A percentile compares a stretch with the other conserved stretches of the same genome.
Conservation (phyloP, 2,329 filamentous ascomycete species). For the Epichloe coenophiala region DNA sequence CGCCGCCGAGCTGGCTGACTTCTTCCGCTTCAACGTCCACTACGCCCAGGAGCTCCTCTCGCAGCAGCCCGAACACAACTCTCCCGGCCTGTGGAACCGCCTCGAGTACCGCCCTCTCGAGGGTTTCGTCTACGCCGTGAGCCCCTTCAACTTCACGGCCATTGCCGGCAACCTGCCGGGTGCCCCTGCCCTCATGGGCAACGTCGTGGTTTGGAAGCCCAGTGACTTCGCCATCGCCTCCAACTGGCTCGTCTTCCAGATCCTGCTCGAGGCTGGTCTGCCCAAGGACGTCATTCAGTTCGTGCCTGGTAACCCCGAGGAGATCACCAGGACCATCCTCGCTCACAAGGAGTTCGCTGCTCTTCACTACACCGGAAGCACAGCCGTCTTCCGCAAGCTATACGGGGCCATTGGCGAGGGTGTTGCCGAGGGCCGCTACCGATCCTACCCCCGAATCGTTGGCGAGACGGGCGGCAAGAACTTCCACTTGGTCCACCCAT, state of each 20-base stretch:
- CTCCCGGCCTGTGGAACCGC: slow-evolving; percentile 79
- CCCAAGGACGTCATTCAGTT: slow-evolving; percentile 88
- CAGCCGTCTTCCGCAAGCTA: slow-evolving; percentile 75
- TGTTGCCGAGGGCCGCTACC: slow-evolving; percentile 69
- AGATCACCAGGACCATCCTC: slow-evolving; percentile 67
- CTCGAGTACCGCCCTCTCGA: slow-evolving; percentile 82
- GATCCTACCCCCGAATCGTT: slow-evolving; percentile 75
- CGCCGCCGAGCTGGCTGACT: slow-evolving; percentile 84
- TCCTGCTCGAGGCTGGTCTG: slow-evolving; percentile 80
- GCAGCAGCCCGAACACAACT: slow-evolving; percentile 74
- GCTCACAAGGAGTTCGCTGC: slow-evolving; percentile 70
- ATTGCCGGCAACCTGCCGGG: slow-evolving; percentile 79
- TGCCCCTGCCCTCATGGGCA: slow-evolving; percentile 77
- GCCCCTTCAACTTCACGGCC: slow-evolving; percentile 94
- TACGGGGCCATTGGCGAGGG: slow-evolving; percentile 77
- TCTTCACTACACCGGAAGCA: slow-evolving; percentile 93
- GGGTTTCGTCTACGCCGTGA: slow-evolving; percentile 89
- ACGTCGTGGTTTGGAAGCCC: slow-evolving; percentile 96
- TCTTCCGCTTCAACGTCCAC: slow-evolving; percentile 86
- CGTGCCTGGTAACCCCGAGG: slow-evolving; percentile 73
- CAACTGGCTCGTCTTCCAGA: slow-evolving; percentile 82
- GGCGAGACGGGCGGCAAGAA: slow-evolving; percentile 91
- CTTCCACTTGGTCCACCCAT: slow-evolving; percentile 71
- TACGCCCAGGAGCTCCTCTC: slow-evolving; percentile 86
- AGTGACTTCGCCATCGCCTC: slow-evolving; percentile 78